Percentiles rank a stretch among this genome's conserved stretches.
These are phyloP conservation scores for Gautieria morchelliformis DNA, from an alignment of 768 basidiomycete species.

Conservation along the genomic window DNA sequence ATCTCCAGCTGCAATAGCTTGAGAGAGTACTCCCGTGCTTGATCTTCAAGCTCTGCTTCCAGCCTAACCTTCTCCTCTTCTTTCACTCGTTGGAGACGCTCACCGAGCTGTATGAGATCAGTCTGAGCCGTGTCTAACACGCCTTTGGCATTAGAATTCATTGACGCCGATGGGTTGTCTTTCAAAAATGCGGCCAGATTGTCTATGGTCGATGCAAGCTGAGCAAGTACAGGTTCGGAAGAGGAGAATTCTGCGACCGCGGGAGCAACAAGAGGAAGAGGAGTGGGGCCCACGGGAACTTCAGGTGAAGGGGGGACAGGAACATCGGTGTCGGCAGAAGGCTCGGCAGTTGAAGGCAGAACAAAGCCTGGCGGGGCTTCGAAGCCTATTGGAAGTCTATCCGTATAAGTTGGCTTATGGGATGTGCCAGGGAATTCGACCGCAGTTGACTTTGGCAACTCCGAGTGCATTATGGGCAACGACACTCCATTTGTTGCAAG, in stretches of 20 bases:
- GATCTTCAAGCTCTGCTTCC: conserved; percentile 62
- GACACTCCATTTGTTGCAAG: conserved; percentile 18
- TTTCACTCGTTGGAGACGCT: conserved; percentile 69
- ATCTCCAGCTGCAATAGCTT: conserved; percentile 78
- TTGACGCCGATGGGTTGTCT: conserved; percentile 54
- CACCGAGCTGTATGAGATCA: conserved; percentile 70
- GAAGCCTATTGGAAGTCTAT: conserved; percentile 82
- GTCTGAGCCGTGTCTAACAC: conserved; percentile 73
- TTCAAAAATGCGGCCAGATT: conserved; percentile 78
- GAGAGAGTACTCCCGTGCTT: conserved; percentile 72
- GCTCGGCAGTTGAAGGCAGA: conserved; percentile 47
- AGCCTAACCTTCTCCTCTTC: conserved; percentile 68
- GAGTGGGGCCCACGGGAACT: conserved; percentile 20
- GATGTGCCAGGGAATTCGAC: conserved; percentile 14
- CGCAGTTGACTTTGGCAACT: conserved; percentile 18
- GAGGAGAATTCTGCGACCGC: conserved; percentile 58
- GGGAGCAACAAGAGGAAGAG: conserved; percentile 75
- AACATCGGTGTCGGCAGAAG: conserved; percentile 19
- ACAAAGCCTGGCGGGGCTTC: conserved; percentile 88
- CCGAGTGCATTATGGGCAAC: conserved; percentile 2
- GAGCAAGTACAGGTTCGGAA: conserved; percentile 87
- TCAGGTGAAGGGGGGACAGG: conserved; percentile 23
- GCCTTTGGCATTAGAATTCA: conserved; percentile 46
- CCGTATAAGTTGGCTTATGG: conserved; percentile 46
- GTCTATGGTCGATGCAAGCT: conserved; percentile 90